Conservation (phyloP, 2,329 filamentous ascomycete species). For the Arthrobotrys megalospora region DNA sequence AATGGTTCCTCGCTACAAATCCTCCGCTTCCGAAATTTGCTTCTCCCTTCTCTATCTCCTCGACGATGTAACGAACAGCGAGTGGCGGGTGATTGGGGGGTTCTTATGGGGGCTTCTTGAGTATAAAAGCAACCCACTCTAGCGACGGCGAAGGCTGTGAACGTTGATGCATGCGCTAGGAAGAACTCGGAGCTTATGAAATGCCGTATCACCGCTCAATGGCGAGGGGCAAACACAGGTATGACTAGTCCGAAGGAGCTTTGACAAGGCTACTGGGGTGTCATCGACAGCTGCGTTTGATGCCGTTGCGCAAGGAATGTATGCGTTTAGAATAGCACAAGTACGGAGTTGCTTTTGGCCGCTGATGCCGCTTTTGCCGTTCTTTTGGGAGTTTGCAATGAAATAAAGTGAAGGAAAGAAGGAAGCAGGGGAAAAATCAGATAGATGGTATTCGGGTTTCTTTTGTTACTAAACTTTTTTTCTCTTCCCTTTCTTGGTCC, state of each 20-base stretch:
- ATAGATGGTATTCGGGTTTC: conserved; percentile 47
- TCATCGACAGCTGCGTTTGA: conserved; percentile 21
- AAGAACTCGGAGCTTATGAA: conserved; percentile 48
- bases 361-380: conserved; percentile 3
- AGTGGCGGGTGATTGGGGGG: conserved; percentile 11
- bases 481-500: conserved; percentile 28
- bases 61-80: conserved; percentile 19
- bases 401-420: conserved; percentile 27
- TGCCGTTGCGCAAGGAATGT: conserved; percentile 42
- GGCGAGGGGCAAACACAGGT: conserved; percentile 30
- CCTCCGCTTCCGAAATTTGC: conserved; percentile 38
- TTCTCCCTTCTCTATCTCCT: conserved; percentile 30
- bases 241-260: conserved; percentile 11
- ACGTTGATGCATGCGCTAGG: conserved; percentile 54
- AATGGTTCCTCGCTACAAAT: conserved; percentile 18
- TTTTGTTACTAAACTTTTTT: conserved; percentile 42
- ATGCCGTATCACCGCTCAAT: conserved; percentile 26
- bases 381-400: conserved; percentile 44
- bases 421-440: conserved; percentile 20
- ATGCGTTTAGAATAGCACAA: conserved; percentile 38
- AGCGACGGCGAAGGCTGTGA: conserved; percentile 43
- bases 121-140: conserved; percentile 52
- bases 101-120: conserved; percentile 54
- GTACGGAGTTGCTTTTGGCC: conserved; percentile 31
- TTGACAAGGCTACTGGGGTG: conserved; percentile 8